Evolutionary conservation across 2,329 filamentous ascomycete genomes (phyloP).

Genomic region (Colletotrichum sp.): DNA sequence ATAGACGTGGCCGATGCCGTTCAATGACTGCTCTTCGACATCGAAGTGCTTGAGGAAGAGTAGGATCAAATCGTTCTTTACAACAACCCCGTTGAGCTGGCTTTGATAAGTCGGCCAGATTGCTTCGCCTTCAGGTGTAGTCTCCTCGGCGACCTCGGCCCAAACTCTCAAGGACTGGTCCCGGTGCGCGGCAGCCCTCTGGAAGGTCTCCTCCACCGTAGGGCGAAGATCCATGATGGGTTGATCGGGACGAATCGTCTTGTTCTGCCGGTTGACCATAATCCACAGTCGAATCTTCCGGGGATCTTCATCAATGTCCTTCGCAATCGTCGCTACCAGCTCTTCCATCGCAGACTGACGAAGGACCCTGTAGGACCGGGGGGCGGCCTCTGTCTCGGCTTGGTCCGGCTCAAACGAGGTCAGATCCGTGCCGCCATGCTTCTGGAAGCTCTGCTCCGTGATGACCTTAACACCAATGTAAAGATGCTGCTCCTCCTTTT

Average conservation of each 20-base stretch:
- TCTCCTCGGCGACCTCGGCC: constrained; percentile 78
- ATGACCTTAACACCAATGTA: constrained; percentile 87
- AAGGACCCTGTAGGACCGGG: constrained; percentile 75
- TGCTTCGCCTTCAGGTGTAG: constrained; percentile 70
- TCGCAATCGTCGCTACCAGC: constrained; percentile 72
- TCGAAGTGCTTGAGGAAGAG: constrained; percentile 96
- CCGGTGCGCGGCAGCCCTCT: constrained; percentile 60
- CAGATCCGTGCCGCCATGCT: constrained; percentile 85
- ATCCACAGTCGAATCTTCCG: constrained; percentile 85
- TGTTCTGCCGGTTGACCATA: constrained; percentile 99
- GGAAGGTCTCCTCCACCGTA: constrained; percentile 74
- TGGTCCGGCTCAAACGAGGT: constrained; percentile 67
- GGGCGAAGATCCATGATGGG: constrained; percentile 80
- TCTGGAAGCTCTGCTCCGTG: constrained; percentile 79
- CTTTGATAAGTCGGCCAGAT: constrained; percentile 72
- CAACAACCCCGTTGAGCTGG: constrained; percentile 59
- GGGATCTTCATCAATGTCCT: constrained; percentile 71
- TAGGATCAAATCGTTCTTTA: constrained; percentile 72
- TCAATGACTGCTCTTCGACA: constrained; percentile 73
- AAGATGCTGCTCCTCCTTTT: constrained; percentile 92
- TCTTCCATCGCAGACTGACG: constrained; percentile 79
- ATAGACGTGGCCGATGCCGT: constrained; percentile 83
- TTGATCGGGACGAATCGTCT: constrained; percentile 89
- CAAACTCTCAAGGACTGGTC: constrained; percentile 82
- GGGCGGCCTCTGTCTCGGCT: constrained; percentile 69